Evolutionary conservation across 176 grass and related monocot species (phyloP).

Genomic region (Elymus sibiricus): DNA sequence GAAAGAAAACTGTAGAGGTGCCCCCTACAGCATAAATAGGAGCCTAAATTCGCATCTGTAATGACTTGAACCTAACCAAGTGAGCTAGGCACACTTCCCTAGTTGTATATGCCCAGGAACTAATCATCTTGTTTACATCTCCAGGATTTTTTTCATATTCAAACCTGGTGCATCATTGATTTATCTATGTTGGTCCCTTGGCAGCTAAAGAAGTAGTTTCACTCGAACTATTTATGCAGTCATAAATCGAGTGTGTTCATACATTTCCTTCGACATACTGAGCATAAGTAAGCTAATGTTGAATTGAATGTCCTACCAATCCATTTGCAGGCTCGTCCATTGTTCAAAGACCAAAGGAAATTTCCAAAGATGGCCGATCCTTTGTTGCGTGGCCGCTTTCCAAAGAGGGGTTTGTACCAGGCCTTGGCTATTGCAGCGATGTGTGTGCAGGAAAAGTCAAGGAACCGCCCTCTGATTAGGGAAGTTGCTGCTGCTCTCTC

Average conservation of each 20-base stretch:
- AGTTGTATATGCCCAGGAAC: constrained; percentile 1
- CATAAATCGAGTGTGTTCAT: background rate
- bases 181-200: background rate
- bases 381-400: constrained; percentile 42
- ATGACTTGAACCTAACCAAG: background rate
- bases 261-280: background rate
- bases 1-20: background rate
- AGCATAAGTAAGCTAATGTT: constrained; percentile 5
- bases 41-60: background rate
- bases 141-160: background rate
- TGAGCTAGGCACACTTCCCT: background rate
- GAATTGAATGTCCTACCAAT: constrained; percentile 14
- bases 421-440: constrained; percentile 75
- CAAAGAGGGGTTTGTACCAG: constrained; percentile 55
- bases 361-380: constrained; percentile 82
- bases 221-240: background rate
- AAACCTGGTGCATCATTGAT: background rate
- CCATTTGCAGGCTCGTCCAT: constrained; percentile 63
- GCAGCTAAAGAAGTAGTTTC: background rate
- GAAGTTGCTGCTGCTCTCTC: constrained; percentile 66
- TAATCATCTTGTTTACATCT: background rate
- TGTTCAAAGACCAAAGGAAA: constrained; percentile 80
- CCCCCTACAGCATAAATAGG: background rate
- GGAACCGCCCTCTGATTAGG: constrained; percentile 47
- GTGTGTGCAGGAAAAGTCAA: constrained; percentile 76